These are phyloP conservation scores for Trichoderma asperellum DNA, from an alignment of 2,329 filamentous ascomycete genomes.

Conservation along the genomic window DNA sequence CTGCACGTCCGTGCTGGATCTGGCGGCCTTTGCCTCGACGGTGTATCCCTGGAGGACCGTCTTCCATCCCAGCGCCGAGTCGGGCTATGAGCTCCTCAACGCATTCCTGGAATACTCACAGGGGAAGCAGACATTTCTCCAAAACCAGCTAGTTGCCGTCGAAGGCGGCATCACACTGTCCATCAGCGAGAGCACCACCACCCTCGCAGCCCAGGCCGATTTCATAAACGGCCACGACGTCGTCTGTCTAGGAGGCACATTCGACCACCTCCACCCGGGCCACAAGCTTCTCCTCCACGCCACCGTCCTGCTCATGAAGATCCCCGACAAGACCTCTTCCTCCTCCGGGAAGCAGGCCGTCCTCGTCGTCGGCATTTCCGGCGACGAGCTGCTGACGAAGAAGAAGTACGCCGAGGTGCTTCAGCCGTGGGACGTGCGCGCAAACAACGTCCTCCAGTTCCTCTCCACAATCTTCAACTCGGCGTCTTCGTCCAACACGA, in stretches of 20 bases:
- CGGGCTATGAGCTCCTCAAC: conserved; percentile 61
- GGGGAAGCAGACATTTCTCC: conserved; percentile 50
- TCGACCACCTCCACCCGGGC: conserved; percentile 92
- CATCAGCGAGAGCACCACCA: not conserved
- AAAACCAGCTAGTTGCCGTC: conserved; percentile 56
- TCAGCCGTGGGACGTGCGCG: conserved; percentile 78
- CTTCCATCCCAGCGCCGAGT: conserved; percentile 68
- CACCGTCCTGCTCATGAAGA: conserved; percentile 70
- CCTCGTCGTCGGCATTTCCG: conserved; percentile 85
- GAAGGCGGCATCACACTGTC: conserved; percentile 56
- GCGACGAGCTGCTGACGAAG: conserved; percentile 80
- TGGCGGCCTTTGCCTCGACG: conserved; percentile 56
- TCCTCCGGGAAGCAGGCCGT: conserved; percentile 51
- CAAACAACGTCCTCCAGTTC: conserved; percentile 71
- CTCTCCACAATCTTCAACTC: conserved; percentile 64
- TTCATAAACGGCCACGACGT: conserved; percentile 35
- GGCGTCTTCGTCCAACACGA: conserved; percentile 40
- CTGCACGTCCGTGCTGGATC: conserved; percentile 53
- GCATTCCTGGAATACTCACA: conserved; percentile 54
- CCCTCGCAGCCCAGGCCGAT: not conserved
- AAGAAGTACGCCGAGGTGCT: conserved; percentile 86
- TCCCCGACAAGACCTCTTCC: conserved; percentile 43
- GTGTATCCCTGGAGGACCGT: conserved; percentile 66
- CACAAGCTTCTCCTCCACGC: conserved; percentile 97
- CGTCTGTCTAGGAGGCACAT: conserved; percentile 88